Conservation (phyloP, 2,329 filamentous ascomycete genomes). For the Colletotrichum plurivorum region DNA sequence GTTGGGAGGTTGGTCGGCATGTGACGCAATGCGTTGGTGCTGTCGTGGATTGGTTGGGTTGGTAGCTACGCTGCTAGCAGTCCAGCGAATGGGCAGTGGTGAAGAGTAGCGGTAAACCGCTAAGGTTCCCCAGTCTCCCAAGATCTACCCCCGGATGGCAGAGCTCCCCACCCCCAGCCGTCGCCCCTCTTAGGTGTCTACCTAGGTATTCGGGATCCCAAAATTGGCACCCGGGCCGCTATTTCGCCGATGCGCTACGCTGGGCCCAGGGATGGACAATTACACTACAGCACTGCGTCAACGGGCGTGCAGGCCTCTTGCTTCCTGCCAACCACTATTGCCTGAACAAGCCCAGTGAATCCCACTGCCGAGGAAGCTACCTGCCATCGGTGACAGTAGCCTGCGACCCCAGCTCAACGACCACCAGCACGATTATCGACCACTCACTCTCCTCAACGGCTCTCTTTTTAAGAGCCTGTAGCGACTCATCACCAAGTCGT, state of each 20-base stretch:
- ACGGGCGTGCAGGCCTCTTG: neutral
- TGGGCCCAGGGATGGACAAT: neutral
- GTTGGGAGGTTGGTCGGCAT: constrained; percentile 38
- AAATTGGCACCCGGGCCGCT: constrained; percentile 27
- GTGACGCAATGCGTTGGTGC: constrained; percentile 42
- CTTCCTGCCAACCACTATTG: neutral
- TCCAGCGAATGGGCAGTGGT: constrained; percentile 22
- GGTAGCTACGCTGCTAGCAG: constrained; percentile 7
- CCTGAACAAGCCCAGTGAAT: constrained; percentile 7
- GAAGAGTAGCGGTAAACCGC: neutral
- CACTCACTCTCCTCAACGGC: neutral
- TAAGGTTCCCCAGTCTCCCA: too few relatives aligned
- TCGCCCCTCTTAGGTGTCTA: neutral
- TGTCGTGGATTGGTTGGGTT: constrained; percentile 30
- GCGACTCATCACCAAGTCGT: neutral
- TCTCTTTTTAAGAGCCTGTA: neutral
- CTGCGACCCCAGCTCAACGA: constrained; percentile 12
- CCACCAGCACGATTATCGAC: constrained; percentile 8
- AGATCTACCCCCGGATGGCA: neutral
- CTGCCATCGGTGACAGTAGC: constrained; percentile 13
- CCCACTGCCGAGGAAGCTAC: constrained; percentile 13
- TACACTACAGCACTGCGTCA: constrained; percentile 18
- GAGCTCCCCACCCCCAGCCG: constrained; percentile 7
- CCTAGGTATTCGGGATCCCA: neutral
- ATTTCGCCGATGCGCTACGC: constrained; percentile 26